Evolutionary conservation across 2,329 filamentous ascomycete species (phyloP), one percentile per base, ranked within the genome.

Genomic region (Colletotrichum sansevieriae): DNA sequence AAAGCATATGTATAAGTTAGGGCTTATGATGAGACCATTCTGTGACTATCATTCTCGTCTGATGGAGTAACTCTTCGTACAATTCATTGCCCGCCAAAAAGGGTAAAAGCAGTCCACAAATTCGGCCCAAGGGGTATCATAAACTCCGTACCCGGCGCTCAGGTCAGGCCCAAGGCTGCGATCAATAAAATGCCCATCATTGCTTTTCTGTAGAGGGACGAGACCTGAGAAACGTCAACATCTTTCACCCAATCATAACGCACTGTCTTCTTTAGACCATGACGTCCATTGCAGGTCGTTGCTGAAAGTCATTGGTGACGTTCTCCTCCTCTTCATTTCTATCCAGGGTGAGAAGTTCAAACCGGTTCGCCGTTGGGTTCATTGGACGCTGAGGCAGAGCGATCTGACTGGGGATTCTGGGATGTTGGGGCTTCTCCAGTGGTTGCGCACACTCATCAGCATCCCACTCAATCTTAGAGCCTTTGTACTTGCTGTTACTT

Each of bases 371-470:
- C 63, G 82, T 75, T 13, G 81, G 75, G 51, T 78, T 77, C 52
- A 78, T 74, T 1, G 59, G 29, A 72, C 79, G 83, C 68, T 80
- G 82, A n/a, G 76, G 70, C 12, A 72, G 70, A 11, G 73, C 57
- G 20, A 71, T 73, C 20, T 77, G 74, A 44, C 74, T 77, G 20
- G 71, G 74, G 22, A 70, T 71, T 60, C 66, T 76, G 65, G 67
- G 71, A 73, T 68, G 71, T 77, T 49, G 73, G 57, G 75, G 43
- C 72, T 67, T 9, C 65, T 82, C 76, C 55, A 91, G 77, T 1
- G 90, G 84, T 64, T 86, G 84, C 43, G 88, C 87, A 75, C 93
- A 97, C 73, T 95, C 92, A 73, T 97, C 93, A 0, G 82, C 78
- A 70, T 85, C 89, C 85, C 90, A 95, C 13, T 91, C 88, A 72